Evolutionary conservation across 208 protist species (phyloP), one percentile per base, ranked within the genome.

Genomic region (Eutreptiella sp.): DNA sequence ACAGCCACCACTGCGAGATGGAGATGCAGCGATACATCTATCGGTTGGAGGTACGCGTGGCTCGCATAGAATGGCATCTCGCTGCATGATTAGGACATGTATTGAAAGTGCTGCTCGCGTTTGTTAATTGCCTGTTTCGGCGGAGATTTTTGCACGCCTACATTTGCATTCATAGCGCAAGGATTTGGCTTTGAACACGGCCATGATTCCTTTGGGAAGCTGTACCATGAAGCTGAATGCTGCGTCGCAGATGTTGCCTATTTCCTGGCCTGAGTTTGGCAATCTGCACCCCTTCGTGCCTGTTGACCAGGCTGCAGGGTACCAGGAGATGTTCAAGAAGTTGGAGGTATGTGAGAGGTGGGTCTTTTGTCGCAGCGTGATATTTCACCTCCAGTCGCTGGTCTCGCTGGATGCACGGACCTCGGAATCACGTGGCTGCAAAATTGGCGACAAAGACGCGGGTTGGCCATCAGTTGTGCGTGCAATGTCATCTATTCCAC

Each of bases 151-250:
- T n/a, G n/a, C n/a, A n/a, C n/a, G n/a, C n/a, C n/a, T n/a, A 16
- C 36, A 41, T n/a, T n/a, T n/a, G n/a, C 16, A n/a, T n/a, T n/a
- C n/a, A n/a, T n/a, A n/a, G 72, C 65, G 73, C 46, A 90, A 93
- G 70, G 95, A 99, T 72, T 72, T 97, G 23, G 86, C 86, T 7
- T 74, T 99, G 4, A 80, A 66, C 3, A 88, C 85, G 46, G 78
- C 87, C 28, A 97, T 97, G 92, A 97, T 99, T 45, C 93, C 96
- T 5, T 80, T 99, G 2, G 96, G 96, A 19, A 95, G 88, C 21
- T 97, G 96, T 70, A 99, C 96, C 2, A 98, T 99, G 96, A 99
- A 99, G 76, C 84, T 99, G 11, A 99, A 99, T 81, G 80, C 93
- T 0, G 88, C 92, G 5, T 67, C 87, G 0, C 85, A 91, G 53